These are phyloP conservation scores for Xylaria grammica DNA, from an alignment of 495 filamentous ascomycete genomes.

Conservation along the genomic window DNA sequence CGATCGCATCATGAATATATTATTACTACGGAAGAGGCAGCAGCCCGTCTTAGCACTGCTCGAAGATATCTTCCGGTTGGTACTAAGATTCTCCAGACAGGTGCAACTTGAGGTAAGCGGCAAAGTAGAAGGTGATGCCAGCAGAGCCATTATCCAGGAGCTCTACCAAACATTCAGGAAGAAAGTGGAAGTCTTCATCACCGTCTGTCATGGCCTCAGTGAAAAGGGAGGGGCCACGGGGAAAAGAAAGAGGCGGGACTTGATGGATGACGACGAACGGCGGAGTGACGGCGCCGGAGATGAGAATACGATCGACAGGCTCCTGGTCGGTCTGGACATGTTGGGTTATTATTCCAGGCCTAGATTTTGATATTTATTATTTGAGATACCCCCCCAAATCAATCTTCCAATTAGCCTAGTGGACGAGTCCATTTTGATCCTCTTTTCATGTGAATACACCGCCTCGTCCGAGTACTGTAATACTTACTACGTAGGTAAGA, in stretches of 20 bases:
- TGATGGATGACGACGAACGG: slow-evolving; percentile 32
- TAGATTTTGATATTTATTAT: slow-evolving; percentile 23
- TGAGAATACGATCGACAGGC: slow-evolving; percentile 56
- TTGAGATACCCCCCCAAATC: slow-evolving; percentile 31
- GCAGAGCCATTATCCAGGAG: slow-evolving; percentile 49
- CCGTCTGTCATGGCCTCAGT: slow-evolving; percentile 62
- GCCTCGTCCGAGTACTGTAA: too few species aligned
- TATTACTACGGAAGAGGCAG: slow-evolving; percentile 74
- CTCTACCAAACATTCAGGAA: slow-evolving; percentile 69
- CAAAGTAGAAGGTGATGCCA: slow-evolving; percentile 35
- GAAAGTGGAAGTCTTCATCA: slow-evolving; percentile 71
- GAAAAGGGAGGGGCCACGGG: slow-evolving; percentile 65
- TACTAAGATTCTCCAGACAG: slow-evolving; percentile 67
- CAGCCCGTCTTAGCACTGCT: slow-evolving; percentile 72
- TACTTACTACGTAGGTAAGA: too few species aligned
- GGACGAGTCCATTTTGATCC: neutral
- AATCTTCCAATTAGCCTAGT: neutral
- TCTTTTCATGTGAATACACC: too few species aligned
- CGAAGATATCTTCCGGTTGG: slow-evolving; percentile 74
- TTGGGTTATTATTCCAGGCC: slow-evolving; percentile 56
- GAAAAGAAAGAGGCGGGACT: slow-evolving; percentile 45
- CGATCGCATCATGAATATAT: slow-evolving; percentile 75
- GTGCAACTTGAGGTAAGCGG: slow-evolving; percentile 28
- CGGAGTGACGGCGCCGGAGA: slow-evolving; percentile 33
- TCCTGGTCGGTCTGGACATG: slow-evolving; percentile 66